Evolutionary conservation across 2,329 filamentous ascomycete species (phyloP).

Genomic region (Colletotrichum sp.): DNA sequence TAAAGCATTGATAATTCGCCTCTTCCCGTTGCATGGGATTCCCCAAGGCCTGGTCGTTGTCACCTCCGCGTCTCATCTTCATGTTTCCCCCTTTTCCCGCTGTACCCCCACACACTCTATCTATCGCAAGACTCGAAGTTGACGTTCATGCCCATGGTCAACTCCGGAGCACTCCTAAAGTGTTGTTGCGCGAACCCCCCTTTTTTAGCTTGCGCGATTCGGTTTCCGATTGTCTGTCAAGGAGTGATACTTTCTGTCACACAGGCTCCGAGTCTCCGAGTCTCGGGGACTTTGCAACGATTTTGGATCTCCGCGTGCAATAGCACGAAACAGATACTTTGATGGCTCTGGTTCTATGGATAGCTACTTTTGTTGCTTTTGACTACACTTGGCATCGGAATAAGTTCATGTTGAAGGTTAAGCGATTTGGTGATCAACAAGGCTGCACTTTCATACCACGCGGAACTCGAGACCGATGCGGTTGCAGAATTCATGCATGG

Average conservation of each 20-base stretch:
- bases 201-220: neutral
- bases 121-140: neutral
- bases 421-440: neutral
- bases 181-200: neutral
- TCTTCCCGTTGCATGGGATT: neutral
- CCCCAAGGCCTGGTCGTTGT: neutral
- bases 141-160: neutral
- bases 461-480: neutral
- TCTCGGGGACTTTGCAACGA: neutral
- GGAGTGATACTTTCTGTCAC: neutral
- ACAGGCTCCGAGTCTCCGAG: neutral
- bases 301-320: neutral
- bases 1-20: neutral
- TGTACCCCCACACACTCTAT: neutral
- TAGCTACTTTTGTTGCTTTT: neutral
- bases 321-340: neutral
- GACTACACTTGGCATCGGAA: neutral
- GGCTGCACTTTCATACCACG: neutral
- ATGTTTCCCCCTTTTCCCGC: neutral
- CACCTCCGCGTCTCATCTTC: constrained; percentile 15
- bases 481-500: neutral
- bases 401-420: neutral
- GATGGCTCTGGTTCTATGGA: neutral
- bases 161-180: neutral
- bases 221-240: neutral